phyloP scores from a whole-genome alignment of 257 asterid species.

The Parsonsia alboflavescens region DNA sequence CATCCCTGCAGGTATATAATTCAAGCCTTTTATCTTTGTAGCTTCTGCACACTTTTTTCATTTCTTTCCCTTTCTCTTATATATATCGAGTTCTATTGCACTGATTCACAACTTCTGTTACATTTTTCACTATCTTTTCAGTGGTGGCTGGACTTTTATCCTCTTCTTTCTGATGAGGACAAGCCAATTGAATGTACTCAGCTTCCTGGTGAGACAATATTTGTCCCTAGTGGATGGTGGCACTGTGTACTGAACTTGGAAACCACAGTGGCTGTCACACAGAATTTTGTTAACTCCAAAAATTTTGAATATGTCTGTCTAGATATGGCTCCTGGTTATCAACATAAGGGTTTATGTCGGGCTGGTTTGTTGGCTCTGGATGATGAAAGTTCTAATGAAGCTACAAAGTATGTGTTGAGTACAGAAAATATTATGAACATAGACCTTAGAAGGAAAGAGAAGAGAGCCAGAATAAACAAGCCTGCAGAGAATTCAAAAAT shows the following conservation, averaged over 20 bases:
- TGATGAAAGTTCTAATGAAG: slow-evolving; percentile 40
- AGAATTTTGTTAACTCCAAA: slow-evolving; percentile 81
- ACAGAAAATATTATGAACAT: slow-evolving; percentile 34
- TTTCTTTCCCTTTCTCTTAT: not conserved
- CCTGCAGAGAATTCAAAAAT: slow-evolving; percentile 29
- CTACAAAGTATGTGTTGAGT: slow-evolving; percentile 27
- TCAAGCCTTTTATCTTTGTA: not conserved
- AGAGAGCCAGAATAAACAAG: slow-evolving; percentile 47
- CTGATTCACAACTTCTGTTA: not conserved
- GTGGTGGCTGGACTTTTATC: slow-evolving; percentile 99
- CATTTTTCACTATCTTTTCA: slow-evolving; percentile 23
- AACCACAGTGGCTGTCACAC: slow-evolving; percentile 88
- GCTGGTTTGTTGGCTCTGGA: slow-evolving; percentile 96
- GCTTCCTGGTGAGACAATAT: slow-evolving; percentile 96
- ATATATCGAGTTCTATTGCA: not conserved
- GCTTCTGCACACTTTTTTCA: not conserved
- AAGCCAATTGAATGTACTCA: slow-evolving; percentile 97
- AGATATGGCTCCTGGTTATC: slow-evolving; percentile 98
- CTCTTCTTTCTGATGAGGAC: slow-evolving; percentile 77
- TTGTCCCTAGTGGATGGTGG: slow-evolving; percentile 99
- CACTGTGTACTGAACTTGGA: slow-evolving; percentile 96
- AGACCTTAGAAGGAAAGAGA: slow-evolving; percentile 60
- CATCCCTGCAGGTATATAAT: slow-evolving; percentile 80
- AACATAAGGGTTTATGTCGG: slow-evolving; percentile 89
- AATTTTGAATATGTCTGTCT: slow-evolving; percentile 85